Base-by-base conservation (phyloP, 768 basidiomycete species). In the Suillus hirtellus region DNA sequence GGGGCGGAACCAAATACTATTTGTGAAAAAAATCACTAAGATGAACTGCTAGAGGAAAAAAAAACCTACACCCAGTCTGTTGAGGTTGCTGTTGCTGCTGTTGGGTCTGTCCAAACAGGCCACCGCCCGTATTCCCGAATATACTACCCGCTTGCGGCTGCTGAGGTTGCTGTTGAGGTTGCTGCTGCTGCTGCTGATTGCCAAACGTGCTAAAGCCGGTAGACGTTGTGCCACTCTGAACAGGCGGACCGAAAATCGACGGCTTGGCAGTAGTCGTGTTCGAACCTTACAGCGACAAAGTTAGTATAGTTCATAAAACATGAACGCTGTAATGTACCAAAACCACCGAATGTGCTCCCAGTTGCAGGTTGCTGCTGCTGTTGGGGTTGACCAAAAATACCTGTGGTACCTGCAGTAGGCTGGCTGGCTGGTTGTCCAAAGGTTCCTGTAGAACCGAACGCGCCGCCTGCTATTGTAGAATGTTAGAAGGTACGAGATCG, bases 211-310 rank as follows among this genome's bases (percentile, higher is more conserved):
- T 78, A 61, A 81, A 81, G 27, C 74, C 73, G 21, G 76, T 73
- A 37, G 75, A 66, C 31, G 78, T 63, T 37, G 66, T 64, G 11
- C 68, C 68, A 3, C 73, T 64, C 40, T 86, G 82, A 50, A 71
- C 67, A 12, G 82, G 67, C 52, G 78, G 81, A 59, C 85, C 84
- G 61, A 87, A 87, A 31, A 85, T 70, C 17, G 76, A 75, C 6
- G 84, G 78, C 63, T 86, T 84, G 21, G 76, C 64, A 24, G 78
- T 69, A 31, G 31, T 31, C 62, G 73, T 72, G 46, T 71, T 69
- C 9, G 65, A 63, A 63, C 78, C 79, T 79, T 43, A 27, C 37
- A 40, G 27, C 17, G 12, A 37, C n/a, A 67, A 24, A 58, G 27
- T 44, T 19, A 59, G 47, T 5, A 4, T 24, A 52, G n/a, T 53